Percentiles rank a stretch among this genome's conserved stretches.
These are phyloP conservation scores for Hymenoscyphus linearis DNA, from an alignment of 2,329 filamentous ascomycete species.

Conservation along the genomic window DNA sequence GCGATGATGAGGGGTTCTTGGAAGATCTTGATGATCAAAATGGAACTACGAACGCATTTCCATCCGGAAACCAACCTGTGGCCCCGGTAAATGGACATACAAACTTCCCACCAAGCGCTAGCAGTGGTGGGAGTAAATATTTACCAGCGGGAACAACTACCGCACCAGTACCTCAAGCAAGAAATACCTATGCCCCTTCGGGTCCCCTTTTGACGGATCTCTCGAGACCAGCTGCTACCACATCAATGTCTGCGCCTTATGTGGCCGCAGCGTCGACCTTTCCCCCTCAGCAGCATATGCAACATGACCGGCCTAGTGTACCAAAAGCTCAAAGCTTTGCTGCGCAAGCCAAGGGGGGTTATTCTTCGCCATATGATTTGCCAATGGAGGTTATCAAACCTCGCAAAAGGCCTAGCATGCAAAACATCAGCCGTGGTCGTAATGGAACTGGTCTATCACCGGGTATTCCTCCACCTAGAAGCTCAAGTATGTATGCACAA, in stretches of 20 bases:
- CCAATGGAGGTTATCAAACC: constrained; percentile 80
- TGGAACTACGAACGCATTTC: constrained; percentile 23
- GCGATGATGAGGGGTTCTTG: constrained; percentile 81
- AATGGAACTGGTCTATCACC: constrained; percentile 19
- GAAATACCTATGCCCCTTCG: constrained; percentile 26
- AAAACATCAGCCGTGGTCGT: constrained; percentile 31
- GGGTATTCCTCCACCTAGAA: constrained; percentile 25
- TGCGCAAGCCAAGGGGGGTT: constrained; percentile 85
- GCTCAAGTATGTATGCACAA: constrained; percentile 25
- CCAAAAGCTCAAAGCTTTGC: constrained; percentile 75
- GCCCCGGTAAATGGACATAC: constrained; percentile 32
- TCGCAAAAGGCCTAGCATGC: constrained; percentile 57
- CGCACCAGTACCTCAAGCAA: constrained; percentile 7
- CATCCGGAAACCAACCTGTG: constrained; percentile 25
- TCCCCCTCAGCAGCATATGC: constrained; percentile 24
- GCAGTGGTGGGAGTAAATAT: constrained; percentile 27
- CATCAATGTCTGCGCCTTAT: constrained; percentile 18
- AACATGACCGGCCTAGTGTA: constrained; percentile 38
- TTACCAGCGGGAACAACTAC: constrained; percentile 21
- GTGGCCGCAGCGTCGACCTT: constrained; percentile 19
- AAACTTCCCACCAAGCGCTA: constrained; percentile 14
- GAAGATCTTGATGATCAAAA: constrained; percentile 44
- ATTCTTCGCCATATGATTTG: constrained; percentile 90
- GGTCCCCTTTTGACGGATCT: constrained; percentile 30
- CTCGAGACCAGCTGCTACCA: constrained; percentile 16